These are phyloP conservation scores for Fraxinus anomala DNA, from an alignment of 257 asterid species.

Conservation along the genomic window DNA sequence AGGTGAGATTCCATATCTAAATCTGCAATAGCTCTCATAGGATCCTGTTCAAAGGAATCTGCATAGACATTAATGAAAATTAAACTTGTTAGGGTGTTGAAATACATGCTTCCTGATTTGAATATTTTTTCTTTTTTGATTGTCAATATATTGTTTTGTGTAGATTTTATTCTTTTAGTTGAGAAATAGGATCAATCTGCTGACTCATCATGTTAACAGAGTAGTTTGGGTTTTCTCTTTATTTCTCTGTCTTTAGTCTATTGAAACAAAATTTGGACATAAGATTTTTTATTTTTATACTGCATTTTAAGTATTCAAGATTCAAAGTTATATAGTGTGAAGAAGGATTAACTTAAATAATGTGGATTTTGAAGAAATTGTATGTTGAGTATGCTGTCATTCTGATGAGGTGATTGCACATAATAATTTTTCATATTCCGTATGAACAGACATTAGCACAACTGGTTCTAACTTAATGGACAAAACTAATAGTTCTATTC, in stretches of 20 bases:
- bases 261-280: conserved; percentile 15
- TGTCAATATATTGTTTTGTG: conserved; percentile 14
- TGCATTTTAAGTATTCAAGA: conserved; percentile 15
- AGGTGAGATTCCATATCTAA: conserved; percentile 18
- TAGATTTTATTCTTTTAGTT: neutral
- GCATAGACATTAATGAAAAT: conserved; percentile 6
- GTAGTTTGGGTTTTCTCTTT: neutral
- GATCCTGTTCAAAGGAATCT: conserved; percentile 17
- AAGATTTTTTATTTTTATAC: neutral
- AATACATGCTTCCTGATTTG: conserved; percentile 21
- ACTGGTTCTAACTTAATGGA: conserved; percentile 34
- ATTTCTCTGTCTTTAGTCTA: conserved; percentile 2
- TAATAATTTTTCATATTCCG: conserved; percentile 7
- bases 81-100: conserved; percentile 16
- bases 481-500: conserved; percentile 26
- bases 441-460: conserved; percentile 33
- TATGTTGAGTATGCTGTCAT: conserved; percentile 2
- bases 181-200: neutral
- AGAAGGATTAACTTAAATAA: neutral
- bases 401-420: conserved; percentile 7
- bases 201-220: neutral
- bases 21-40: conserved; percentile 23
- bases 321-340: conserved; percentile 1
- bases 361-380: conserved; percentile 9
- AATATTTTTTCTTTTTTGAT: conserved; percentile 15